These are phyloP conservation scores for Chlorella sp. DNA, from an alignment of 139 green algal genomes.

Conservation along the genomic window DNA sequence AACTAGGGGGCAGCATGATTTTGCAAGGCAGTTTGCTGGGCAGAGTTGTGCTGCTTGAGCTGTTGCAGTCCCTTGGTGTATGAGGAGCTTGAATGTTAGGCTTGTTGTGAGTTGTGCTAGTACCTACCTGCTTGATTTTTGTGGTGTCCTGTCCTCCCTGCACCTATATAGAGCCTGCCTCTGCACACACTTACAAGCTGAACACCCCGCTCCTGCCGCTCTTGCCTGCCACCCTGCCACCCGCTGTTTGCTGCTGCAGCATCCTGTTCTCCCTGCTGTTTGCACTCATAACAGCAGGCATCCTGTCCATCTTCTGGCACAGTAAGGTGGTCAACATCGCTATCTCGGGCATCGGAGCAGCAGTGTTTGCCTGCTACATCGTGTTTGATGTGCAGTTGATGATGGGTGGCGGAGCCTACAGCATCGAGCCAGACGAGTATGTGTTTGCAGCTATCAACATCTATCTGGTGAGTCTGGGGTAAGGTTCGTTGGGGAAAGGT, in stretches of 20 bases:
- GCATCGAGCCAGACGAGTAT: constrained; percentile 17
- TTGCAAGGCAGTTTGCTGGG: too few species aligned
- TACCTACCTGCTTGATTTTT: too few species aligned
- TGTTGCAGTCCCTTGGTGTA: too few species aligned
- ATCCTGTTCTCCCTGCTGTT: not conserved
- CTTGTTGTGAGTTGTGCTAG: too few species aligned
- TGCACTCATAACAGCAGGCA: not conserved
- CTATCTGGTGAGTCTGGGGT: too few species aligned
- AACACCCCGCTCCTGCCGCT: not conserved
- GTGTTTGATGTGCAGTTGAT: constrained; percentile 26
- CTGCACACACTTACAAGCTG: constrained; percentile 7
- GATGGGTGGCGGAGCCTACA: constrained; percentile 7
- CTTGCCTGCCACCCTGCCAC: not conserved
- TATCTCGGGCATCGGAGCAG: not conserved
- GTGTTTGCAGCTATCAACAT: too few species aligned
- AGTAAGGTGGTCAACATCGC: too few species aligned
- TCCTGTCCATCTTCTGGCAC: not conserved
- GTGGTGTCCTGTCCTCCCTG: constrained; percentile 5
- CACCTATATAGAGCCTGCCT: constrained; percentile 8
- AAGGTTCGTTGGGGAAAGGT: too few species aligned
- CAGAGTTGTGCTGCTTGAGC: too few species aligned
- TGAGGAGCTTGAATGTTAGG: too few species aligned
- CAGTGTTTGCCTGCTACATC: constrained; percentile 6
- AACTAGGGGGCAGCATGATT: not conserved
- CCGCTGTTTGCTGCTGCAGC: not conserved